Evolutionary conservation across 169 alveolate genomes (phyloP).

Genomic region (Plasmodium inui): DNA sequence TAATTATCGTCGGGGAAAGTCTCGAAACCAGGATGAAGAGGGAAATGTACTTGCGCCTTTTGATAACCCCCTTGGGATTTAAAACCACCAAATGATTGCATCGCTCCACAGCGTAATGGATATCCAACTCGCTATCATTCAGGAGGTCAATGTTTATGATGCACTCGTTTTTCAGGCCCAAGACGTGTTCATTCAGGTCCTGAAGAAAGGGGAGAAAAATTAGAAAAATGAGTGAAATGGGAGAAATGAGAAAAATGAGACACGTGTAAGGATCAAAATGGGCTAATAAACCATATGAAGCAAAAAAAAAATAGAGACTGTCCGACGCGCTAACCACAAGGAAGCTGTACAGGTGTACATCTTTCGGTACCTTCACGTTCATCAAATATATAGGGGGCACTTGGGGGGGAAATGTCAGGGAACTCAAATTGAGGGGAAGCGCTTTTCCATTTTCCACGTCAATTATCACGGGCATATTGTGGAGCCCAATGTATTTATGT

Average conservation of each 20-base stretch:
- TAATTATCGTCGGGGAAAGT: slow-evolving; percentile 47
- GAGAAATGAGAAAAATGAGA: background rate
- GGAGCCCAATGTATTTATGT: slow-evolving; percentile 68
- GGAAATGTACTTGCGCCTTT: slow-evolving; percentile 55
- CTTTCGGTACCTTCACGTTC: slow-evolving; percentile 58
- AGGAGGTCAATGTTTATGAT: slow-evolving; percentile 68
- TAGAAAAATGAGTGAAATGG: no score
- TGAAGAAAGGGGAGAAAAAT: background rate
- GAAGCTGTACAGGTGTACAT: background rate
- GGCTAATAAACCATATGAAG: background rate
- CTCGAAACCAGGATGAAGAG: slow-evolving; percentile 44
- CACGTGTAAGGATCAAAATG: background rate
- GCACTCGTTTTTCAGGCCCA: slow-evolving; percentile 59
- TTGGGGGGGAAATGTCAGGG: slow-evolving; percentile 46
- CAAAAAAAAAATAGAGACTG: background rate
- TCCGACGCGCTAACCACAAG: background rate
- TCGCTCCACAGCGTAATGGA: slow-evolving; percentile 47
- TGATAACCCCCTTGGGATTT: slow-evolving; percentile 68
- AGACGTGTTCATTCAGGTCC: slow-evolving; percentile 46
- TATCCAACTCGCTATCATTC: slow-evolving; percentile 73
- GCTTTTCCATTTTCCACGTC: slow-evolving; percentile 74
- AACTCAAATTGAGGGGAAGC: slow-evolving; percentile 45
- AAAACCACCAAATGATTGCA: slow-evolving; percentile 49
- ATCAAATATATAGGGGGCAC: slow-evolving; percentile 60
- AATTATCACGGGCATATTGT: slow-evolving; percentile 72